Conservation (phyloP, 73 alveolate genomes). For the Tetrahymena thermophila region DNA sequence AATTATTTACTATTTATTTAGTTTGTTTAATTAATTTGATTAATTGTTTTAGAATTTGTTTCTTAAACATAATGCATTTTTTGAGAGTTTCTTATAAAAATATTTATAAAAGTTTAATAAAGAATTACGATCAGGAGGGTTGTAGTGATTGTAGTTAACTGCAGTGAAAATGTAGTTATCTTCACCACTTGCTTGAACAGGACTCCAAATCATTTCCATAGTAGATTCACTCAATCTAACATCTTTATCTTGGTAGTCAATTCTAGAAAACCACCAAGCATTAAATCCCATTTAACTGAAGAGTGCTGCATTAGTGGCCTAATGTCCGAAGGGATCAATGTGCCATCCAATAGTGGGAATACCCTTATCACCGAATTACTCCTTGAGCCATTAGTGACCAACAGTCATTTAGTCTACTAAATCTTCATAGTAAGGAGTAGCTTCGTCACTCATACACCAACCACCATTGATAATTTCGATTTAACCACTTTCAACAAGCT, state of each 20-base stretch:
- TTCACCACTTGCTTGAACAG: background rate
- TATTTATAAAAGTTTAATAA: background rate
- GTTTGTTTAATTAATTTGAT: too few species aligned
- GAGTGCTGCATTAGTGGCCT: conserved; percentile 79
- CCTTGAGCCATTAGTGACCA: conserved; percentile 79
- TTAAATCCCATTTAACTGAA: conserved; percentile 88
- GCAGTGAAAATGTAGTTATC: conserved; percentile 22
- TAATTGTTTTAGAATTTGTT: too few species aligned
- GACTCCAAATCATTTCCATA: conserved; percentile 70
- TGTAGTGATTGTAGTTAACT: conserved; percentile 38
- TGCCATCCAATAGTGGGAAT: conserved; percentile 91
- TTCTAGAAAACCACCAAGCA: conserved; percentile 81
- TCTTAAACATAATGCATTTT: too few species aligned
- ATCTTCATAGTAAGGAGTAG: conserved; percentile 81
- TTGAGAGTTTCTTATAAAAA: too few species aligned
- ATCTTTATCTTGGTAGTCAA: conserved; percentile 78
- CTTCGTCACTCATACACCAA: conserved; percentile 91
- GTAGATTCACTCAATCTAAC: conserved; percentile 59
- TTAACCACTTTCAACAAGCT: conserved; percentile 69
- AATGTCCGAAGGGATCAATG: conserved; percentile 95
- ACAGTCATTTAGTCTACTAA: conserved; percentile 70
- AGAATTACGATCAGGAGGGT: conserved; percentile 27
- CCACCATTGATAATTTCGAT: conserved; percentile 88
- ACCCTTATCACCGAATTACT: conserved; percentile 58
- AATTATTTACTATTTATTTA: too few species aligned